phyloP scores from a whole-genome alignment of 345 rosid species.

The Psidium guajava region DNA sequence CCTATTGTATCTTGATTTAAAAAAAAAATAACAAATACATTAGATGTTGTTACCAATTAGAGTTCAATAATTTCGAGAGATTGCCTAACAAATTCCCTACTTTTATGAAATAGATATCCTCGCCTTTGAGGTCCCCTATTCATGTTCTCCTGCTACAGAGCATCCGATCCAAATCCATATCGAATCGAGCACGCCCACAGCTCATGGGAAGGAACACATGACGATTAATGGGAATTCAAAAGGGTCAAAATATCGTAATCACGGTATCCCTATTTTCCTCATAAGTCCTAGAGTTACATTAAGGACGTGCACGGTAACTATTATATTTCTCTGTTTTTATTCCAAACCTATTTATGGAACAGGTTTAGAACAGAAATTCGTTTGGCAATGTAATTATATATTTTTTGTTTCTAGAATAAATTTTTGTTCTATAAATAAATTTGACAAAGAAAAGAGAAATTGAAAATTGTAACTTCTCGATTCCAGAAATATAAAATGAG shows the following conservation, averaged over 20 bases:
- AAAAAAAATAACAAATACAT: not conserved
- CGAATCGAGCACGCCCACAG: too few relatives aligned
- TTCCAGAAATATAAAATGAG: too few relatives aligned
- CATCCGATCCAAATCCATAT: too few relatives aligned
- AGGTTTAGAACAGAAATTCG: too few relatives aligned
- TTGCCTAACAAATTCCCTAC: not conserved
- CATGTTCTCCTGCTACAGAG: not conserved
- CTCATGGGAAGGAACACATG: fast-evolving
- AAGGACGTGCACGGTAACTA: too few relatives aligned
- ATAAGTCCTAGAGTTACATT: not conserved
- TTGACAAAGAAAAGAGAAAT: too few relatives aligned
- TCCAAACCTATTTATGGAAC: too few relatives aligned
- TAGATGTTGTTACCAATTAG: not conserved
- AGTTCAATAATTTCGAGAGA: not conserved
- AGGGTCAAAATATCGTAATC: not conserved
- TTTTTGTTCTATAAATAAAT: too few relatives aligned
- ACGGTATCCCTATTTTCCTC: not conserved
- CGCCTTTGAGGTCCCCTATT: fast-evolving
- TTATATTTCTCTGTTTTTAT: too few relatives aligned
- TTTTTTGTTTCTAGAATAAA: too few relatives aligned
- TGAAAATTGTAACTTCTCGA: too few relatives aligned
- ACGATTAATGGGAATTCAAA: not conserved
- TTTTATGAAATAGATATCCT: not conserved
- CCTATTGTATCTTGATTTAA: not conserved
- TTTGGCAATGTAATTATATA: too few relatives aligned